phyloP scores from a whole-genome alignment of 768 basidiomycete species.

The Suillus hirtellus region DNA sequence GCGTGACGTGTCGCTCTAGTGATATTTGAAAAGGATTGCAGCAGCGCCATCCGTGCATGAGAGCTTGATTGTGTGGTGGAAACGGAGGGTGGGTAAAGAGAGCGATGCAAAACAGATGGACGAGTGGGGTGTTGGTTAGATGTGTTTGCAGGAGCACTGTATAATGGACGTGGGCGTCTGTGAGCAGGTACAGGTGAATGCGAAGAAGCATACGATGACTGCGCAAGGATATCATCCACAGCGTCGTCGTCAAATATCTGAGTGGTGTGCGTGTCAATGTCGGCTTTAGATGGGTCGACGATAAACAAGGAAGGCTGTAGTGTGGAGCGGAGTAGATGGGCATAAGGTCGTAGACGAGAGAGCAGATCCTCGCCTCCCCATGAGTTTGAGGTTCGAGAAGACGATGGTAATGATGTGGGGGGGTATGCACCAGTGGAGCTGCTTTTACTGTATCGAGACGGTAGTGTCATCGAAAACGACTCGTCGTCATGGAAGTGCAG shows the following conservation, averaged over 20 bases:
- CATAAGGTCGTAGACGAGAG: conserved; percentile 70
- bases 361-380: conserved; percentile 92
- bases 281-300: conserved; percentile 89
- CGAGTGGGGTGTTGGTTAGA: conserved; percentile 62
- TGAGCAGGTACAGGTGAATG: conserved; percentile 85
- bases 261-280: conserved; percentile 88
- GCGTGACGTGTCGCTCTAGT: conserved; percentile 92
- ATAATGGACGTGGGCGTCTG: conserved; percentile 69
- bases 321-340: conserved; percentile 81
- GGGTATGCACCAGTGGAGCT: conserved; percentile 59
- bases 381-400: conserved; percentile 45
- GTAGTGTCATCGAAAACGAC: conserved; percentile 71
- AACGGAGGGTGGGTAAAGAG: conserved; percentile 56
- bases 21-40: conserved; percentile 94
- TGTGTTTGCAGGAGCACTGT: conserved; percentile 28
- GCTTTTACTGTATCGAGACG: conserved; percentile 37
- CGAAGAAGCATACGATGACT: conserved; percentile 74
- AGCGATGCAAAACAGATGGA: conserved; percentile 80
- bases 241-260: conserved; percentile 84
- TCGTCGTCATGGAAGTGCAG: conserved; percentile 98
- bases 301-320: conserved; percentile 86
- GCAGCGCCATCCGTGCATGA: conserved; percentile 75
- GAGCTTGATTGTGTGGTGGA: conserved; percentile 55
- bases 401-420: conserved; percentile 51
- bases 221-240: conserved; percentile 82